These are phyloP conservation scores for Apiospora saccharicola DNA, from an alignment of 2,329 filamentous ascomycete genomes.

Conservation along the genomic window DNA sequence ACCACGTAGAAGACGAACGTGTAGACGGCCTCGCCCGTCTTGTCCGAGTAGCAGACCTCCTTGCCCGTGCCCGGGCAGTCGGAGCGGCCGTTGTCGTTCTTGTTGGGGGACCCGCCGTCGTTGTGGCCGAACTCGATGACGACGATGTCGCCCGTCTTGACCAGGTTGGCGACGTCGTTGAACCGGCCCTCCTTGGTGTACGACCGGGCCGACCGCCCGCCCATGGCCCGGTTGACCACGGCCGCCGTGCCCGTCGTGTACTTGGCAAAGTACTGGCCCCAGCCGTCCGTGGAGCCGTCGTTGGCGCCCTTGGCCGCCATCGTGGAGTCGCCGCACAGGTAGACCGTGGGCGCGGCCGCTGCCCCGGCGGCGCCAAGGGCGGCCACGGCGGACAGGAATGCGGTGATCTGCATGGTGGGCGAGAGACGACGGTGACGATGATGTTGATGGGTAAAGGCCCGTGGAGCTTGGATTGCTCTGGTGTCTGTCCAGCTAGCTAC, in stretches of 20 bases:
- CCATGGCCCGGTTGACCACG: conserved; percentile 68
- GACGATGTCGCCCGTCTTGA: conserved; percentile 66
- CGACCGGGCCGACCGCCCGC: conserved; percentile 67
- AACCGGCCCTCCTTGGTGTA: conserved; percentile 70
- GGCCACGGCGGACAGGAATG: not conserved
- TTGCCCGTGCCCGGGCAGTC: conserved; percentile 61
- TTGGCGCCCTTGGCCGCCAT: conserved; percentile 55
- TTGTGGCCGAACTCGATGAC: conserved; percentile 78
- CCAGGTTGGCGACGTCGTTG: conserved; percentile 55
- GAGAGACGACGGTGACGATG: not conserved
- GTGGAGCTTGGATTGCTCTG: not conserved
- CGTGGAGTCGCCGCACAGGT: conserved; percentile 62
- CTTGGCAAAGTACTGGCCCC: conserved; percentile 65
- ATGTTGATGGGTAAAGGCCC: not conserved
- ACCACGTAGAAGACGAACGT: conserved; percentile 42
- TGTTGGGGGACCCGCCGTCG: conserved; percentile 64
- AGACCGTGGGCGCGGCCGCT: conserved; percentile 47
- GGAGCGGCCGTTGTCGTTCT: conserved; percentile 65
- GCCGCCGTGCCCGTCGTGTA: conserved; percentile 47
- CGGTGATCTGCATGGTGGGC: conserved; percentile 2
- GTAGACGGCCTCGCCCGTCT: conserved; percentile 40
- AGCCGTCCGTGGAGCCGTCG: conserved; percentile 53
- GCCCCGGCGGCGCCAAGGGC: not conserved
- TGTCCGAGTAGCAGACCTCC: conserved; percentile 56
- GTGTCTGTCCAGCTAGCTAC: not conserved